Evolutionary conservation across 2,329 filamentous ascomycete species (phyloP).

Genomic region (Alternaria panax): DNA sequence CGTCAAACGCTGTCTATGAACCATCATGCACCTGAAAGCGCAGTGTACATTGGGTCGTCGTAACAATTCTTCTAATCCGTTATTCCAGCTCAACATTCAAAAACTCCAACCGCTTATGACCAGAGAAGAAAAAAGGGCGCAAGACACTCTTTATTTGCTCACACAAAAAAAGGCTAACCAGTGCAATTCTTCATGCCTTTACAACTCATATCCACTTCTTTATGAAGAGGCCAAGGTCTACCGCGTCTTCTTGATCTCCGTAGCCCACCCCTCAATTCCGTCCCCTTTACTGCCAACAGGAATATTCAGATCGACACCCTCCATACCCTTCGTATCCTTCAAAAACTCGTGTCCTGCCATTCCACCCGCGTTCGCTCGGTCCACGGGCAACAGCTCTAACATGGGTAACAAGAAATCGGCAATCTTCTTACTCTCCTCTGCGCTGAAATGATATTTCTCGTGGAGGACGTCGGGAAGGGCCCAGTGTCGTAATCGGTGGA

Average conservation of each 20-base stretch:
- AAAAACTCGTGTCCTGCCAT: slow-evolving; percentile 89
- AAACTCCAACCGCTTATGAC: background rate
- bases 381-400: slow-evolving; percentile 87
- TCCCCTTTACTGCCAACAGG: slow-evolving; percentile 84
- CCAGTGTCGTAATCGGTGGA: slow-evolving; percentile 95
- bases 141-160: background rate
- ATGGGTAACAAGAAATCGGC: slow-evolving; percentile 86
- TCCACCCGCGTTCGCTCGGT: slow-evolving; percentile 91
- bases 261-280: slow-evolving; percentile 92
- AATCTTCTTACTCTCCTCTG: slow-evolving; percentile 80
- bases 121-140: background rate
- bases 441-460: slow-evolving; percentile 95
- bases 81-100: background rate
- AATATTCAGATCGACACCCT: slow-evolving; percentile 75
- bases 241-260: slow-evolving; percentile 73
- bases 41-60: background rate
- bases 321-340: slow-evolving; percentile 88
- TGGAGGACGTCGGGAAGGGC: slow-evolving; percentile 88
- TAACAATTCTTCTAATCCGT: background rate
- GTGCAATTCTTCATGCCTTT: background rate
- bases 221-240: slow-evolving; percentile 21
- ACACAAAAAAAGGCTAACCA: slow-evolving; percentile 2
- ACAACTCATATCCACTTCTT: background rate
- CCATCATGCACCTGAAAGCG: background rate
- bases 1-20: background rate